Base-by-base conservation (phyloP, 192 early-diverging fungal species). In the Backusella macrospora region DNA sequence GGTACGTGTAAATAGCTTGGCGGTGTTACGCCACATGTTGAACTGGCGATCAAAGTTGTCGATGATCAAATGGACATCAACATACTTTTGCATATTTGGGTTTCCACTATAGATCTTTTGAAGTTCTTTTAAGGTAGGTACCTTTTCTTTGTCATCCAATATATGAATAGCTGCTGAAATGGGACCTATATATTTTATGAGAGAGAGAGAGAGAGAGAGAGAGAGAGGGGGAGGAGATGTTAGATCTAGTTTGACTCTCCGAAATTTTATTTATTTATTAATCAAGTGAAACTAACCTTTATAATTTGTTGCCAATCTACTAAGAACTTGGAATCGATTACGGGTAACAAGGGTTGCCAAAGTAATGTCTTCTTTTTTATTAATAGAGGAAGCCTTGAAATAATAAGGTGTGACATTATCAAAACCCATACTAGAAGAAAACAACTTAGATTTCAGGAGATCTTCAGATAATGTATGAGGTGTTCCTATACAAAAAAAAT, bases 21-120 rank as follows among this genome's bases (percentile, higher is more conserved):
- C 87, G 4, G 88, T 80, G 45, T 89, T 89, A n/a, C 87, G 78
- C 86, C 86, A 89, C 84, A 86, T 85, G 59, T 89, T 89, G 76
- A 89, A 88, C 68, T 89, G 87, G 26, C 87, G 84, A 63, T 85
- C 84, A 47, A 88, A 89, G 21, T 76, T 75, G 66, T 89, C 87
- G 10, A 87, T 76, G n/a, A 89, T 80, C 3, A 89, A 76, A 72
- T 89, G 87, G 10, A 87, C 45, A 76, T 89, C 87, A 7, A 86
- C 82, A 62, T 80, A 86, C 75, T 85, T 39, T 21, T 75, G 76
- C 74, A 89, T 74, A 26, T 82, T 43, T 0, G 85, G 80, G 37
- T 89, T 82, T 9, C 45, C 63, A 10, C 76, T 77, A 42, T 85
- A 82, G 1, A 89, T 72, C 16, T 78, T 80, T 52, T 82, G 71